Evolutionary conservation across 1,139 yeast species (phyloP).

Genomic region (Yamadazyma friedrichii): DNA sequence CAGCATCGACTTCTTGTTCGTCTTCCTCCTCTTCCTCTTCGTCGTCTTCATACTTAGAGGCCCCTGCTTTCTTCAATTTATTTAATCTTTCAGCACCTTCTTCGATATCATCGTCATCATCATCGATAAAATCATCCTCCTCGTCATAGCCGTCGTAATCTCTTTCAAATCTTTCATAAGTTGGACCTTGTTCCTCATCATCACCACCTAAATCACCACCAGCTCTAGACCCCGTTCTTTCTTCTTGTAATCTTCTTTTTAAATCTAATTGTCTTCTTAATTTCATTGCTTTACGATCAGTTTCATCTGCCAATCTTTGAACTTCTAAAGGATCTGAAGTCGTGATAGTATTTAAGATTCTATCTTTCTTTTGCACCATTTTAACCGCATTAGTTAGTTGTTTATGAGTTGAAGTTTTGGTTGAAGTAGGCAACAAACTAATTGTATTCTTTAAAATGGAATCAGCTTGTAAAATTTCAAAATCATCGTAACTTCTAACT

Average conservation of each 20-base stretch:
- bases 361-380: constrained; percentile 59
- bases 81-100: constrained; percentile 65
- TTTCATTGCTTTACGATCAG: constrained; percentile 67
- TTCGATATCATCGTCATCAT: constrained; percentile 31
- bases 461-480: constrained; percentile 66
- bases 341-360: constrained; percentile 65
- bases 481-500: constrained; percentile 68
- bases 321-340: constrained; percentile 84
- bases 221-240: constrained; percentile 32
- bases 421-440: constrained; percentile 85
- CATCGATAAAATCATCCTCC: constrained; percentile 45
- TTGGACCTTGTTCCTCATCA: constrained; percentile 27
- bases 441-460: constrained; percentile 51
- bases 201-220: constrained; percentile 21
- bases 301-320: constrained; percentile 78
- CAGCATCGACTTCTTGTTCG: constrained; percentile 29
- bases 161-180: constrained; percentile 41
- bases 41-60: constrained; percentile 45
- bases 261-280: constrained; percentile 65
- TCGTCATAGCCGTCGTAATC: constrained; percentile 45
- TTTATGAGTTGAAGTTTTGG: constrained; percentile 76
- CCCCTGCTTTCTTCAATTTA: constrained; percentile 58
- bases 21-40: constrained; percentile 34
- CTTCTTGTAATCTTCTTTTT: constrained; percentile 51
- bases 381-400: constrained; percentile 77